Percentiles rank a stretch among this genome's conserved stretches.
Conservation (phyloP, 2,329 filamentous ascomycete genomes). For the Penicillium sp. region DNA sequence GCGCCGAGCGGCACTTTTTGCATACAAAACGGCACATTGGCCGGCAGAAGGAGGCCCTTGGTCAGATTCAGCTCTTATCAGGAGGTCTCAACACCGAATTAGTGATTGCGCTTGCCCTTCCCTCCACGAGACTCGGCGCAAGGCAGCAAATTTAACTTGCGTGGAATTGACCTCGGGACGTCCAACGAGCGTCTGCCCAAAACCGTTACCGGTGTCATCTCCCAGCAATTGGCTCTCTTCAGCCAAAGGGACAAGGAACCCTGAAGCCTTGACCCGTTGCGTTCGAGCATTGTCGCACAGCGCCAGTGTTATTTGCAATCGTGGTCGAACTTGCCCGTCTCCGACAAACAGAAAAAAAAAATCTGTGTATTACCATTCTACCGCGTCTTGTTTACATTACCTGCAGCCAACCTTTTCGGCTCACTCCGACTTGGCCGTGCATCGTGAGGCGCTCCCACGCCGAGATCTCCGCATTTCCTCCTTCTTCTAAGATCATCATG, state of each 20-base stretch:
- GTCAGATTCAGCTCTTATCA: constrained; percentile 10
- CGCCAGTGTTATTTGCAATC: constrained; percentile 21
- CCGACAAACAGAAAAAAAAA: too few relatives aligned
- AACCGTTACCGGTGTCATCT: too few relatives aligned
- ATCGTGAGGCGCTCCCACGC: constrained; percentile 35
- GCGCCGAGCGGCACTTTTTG: constrained; percentile 30
- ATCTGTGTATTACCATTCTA: too few relatives aligned
- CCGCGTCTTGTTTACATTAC: constrained; percentile 1
- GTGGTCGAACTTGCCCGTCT: constrained; percentile 12
- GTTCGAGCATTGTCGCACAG: constrained; percentile 13
- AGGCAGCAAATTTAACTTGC: too few relatives aligned
- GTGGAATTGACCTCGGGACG: too few relatives aligned
- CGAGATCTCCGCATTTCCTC: constrained; percentile 36
- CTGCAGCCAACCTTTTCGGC: constrained; percentile 5
- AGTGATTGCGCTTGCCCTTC: too few relatives aligned
- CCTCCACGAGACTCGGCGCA: too few relatives aligned
- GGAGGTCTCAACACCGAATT: constrained; percentile 7
- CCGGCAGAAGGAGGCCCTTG: constrained; percentile 23
- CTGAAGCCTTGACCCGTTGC: too few relatives aligned
- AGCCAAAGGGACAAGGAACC: not conserved
- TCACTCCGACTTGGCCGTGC: constrained; percentile 12
- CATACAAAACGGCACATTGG: constrained; percentile 27
- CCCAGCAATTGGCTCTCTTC: too few relatives aligned
- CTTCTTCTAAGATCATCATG: constrained; percentile 39
- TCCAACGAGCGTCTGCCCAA: too few relatives aligned